Evolutionary conservation across 169 alveolate species (phyloP).

Genomic region (Eimeria nieschulzi): DNA sequence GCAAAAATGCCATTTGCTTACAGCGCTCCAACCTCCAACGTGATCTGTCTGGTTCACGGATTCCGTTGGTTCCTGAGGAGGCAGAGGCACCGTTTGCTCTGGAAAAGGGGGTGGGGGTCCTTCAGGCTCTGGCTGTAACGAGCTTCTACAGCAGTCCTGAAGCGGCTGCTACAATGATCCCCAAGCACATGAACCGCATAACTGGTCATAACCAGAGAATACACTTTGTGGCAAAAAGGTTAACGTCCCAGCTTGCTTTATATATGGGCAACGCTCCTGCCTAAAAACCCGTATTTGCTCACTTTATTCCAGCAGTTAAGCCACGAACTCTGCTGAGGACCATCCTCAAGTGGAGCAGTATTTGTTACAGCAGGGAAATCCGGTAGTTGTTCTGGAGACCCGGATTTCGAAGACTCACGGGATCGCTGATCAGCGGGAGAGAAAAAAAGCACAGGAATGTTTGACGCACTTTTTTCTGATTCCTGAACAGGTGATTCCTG

Average conservation of each 20-base stretch:
- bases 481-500: neutral
- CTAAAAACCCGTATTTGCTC: too few relatives aligned
- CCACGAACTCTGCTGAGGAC: too few relatives aligned
- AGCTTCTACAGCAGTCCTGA: neutral
- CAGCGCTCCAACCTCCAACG: conserved; percentile 1
- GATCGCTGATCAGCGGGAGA: neutral
- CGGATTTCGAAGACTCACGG: neutral
- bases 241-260: too few relatives aligned
- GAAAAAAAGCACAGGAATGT: neutral
- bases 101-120: neutral
- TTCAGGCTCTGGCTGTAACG: neutral
- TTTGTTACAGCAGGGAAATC: too few relatives aligned
- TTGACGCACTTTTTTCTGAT: neutral
- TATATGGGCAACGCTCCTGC: too few relatives aligned
- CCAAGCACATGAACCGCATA: too few relatives aligned
- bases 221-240: too few relatives aligned
- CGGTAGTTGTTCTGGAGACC: too few relatives aligned
- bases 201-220: too few relatives aligned
- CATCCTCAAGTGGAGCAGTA: too few relatives aligned
- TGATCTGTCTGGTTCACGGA: neutral
- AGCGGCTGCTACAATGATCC: neutral
- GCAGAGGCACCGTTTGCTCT: neutral
- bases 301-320: too few relatives aligned
- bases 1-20: neutral
- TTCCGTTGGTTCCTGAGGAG: neutral